A percentile compares a stretch with the other conserved stretches of the same genome.
These are phyloP conservation scores for Metrosideros polymorpha DNA, from an alignment of 441 rosid species.

Conservation along the genomic window DNA sequence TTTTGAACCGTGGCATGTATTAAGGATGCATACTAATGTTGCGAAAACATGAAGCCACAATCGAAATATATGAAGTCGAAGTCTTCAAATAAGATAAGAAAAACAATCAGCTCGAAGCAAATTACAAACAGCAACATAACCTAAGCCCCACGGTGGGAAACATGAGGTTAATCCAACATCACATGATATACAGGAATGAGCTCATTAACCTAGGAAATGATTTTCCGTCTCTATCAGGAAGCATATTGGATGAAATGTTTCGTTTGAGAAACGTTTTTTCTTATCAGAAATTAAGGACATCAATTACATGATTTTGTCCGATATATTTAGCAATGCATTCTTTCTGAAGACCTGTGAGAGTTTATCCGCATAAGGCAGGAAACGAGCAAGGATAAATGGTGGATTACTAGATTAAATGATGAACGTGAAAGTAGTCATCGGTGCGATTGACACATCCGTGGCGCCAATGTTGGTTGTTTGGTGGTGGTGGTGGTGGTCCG, in stretches of 20 bases:
- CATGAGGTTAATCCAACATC: not conserved
- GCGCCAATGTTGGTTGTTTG: not conserved
- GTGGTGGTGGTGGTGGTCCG: not conserved
- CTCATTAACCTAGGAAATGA: not conserved
- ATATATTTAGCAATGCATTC: not conserved
- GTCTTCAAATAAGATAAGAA: not conserved
- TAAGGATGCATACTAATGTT: not conserved
- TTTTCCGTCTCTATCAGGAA: not conserved
- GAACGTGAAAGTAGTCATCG: not conserved
- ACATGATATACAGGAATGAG: not conserved
- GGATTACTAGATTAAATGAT: not conserved
- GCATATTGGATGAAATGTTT: not conserved
- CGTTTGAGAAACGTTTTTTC: not conserved
- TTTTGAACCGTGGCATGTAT: not conserved
- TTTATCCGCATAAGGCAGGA: not conserved
- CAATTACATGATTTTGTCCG: not conserved
- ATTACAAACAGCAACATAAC: not conserved
- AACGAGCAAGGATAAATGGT: not conserved
- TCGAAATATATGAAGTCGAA: not conserved
- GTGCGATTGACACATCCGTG: not conserved
- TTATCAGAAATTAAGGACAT: not conserved
- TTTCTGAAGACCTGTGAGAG: not conserved
- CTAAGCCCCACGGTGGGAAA: not conserved
- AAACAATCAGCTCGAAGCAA: not conserved
- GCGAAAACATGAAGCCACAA: not conserved